Evolutionary conservation across 164 flowering plant species (phyloP), one percentile per base, ranked within the genome.

Genomic region (Magnolia changhungtana): DNA sequence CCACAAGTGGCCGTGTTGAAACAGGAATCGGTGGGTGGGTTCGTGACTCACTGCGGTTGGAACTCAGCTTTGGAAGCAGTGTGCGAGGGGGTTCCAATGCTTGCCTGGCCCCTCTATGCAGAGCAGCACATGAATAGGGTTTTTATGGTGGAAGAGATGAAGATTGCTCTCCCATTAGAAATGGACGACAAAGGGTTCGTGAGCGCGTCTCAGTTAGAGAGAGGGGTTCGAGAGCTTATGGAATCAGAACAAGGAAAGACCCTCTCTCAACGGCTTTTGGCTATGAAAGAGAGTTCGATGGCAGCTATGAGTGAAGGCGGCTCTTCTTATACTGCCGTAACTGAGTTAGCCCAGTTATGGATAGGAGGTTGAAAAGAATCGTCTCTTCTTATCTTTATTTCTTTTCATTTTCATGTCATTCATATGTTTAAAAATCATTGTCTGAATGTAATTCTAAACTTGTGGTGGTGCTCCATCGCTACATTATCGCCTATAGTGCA

Each of bases 11-110:
- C 77, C 2, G 84, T 84, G 63, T 74, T 87, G 80, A 74, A 37
- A 31, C 87, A 69, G 11, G 77, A 72, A 10, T 72, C 87, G 6
- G 84, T 87, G 9, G 87, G 88, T 7, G 87, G 84, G 49, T 87
- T 87, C 69, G 83, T 85, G 78, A 84, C 85, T 19, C 88, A 87
- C 69, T 87, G 88, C 73, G 88, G 87, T 27, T 87, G 88, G 89
- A 87, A 87, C 78, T 85, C 87, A 63, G 73, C 78, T 18, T 55
- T 85, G 79, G 90, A 87, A 63, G 81, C 79, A 19, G 77, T 85
- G 37, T 70, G 80, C 37, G 83, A 82, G 7, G 88, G 85, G 16
- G 86, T 87, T 29, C 88, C 90, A 1, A 84, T 87, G 87, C 81
- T 81, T 67, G 87, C 82, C 2, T 87, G 88, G 89, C 88, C 89